phyloP scores from a whole-genome alignment of 805 yeast species.

The Candida tibetensis region DNA sequence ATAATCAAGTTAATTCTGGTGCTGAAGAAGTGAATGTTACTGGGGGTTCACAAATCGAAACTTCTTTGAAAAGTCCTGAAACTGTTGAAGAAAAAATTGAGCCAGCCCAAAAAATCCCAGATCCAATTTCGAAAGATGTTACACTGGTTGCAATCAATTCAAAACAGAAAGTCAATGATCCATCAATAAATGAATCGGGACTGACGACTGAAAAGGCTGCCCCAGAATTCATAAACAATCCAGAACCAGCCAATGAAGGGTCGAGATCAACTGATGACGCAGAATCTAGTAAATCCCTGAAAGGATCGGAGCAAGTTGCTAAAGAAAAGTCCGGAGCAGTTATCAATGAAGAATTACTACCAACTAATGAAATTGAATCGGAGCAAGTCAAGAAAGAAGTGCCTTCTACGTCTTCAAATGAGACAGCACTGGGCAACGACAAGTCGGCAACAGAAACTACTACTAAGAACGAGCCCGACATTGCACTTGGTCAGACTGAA shows the following conservation, averaged over 20 bases:
- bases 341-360: too few relatives aligned
- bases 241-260: background rate
- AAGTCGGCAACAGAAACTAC: background rate
- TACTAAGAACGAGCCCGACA: too few relatives aligned
- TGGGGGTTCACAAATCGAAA: constrained; percentile 5
- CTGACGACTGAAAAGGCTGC: too few relatives aligned
- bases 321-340: too few relatives aligned
- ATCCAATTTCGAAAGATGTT: background rate
- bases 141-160: background rate
- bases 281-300: background rate
- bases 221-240: too few relatives aligned
- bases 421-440: too few relatives aligned
- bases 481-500: too few relatives aligned
- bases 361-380: too few relatives aligned
- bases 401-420: too few relatives aligned
- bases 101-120: background rate
- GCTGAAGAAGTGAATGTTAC: constrained; percentile 11
- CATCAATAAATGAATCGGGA: too few relatives aligned
- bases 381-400: too few relatives aligned
- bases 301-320: background rate
- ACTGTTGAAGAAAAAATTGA: too few relatives aligned
- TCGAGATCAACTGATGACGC: background rate
- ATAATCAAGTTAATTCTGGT: constrained; percentile 10
- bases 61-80: background rate
- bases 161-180: background rate